These are phyloP conservation scores for Eimeria falciformis DNA, from an alignment of 169 alveolate species.

Conservation along the genomic window DNA sequence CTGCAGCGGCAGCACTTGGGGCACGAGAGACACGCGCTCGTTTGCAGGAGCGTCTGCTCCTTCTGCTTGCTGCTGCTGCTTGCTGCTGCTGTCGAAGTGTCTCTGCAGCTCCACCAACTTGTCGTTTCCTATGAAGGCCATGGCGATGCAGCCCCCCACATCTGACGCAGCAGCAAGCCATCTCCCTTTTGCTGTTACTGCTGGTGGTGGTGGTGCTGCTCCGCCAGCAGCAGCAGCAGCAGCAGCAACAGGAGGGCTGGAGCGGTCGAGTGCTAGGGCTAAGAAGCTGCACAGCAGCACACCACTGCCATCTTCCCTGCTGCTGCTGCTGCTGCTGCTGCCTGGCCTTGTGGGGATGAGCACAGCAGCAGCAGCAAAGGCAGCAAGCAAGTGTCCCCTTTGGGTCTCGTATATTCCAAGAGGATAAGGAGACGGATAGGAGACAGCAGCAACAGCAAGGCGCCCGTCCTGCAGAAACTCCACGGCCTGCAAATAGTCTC, in stretches of 20 bases:
- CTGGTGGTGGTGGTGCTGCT: conserved; percentile 16
- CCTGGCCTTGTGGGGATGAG: background rate
- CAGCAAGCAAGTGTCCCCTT: conserved; percentile 26
- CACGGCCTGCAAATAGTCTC: conserved; percentile 35
- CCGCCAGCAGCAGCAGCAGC: background rate
- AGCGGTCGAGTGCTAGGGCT: conserved; percentile 21
- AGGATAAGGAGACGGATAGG: conserved; percentile 13
- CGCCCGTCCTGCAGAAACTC: conserved; percentile 51
- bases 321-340: conserved; percentile 18
- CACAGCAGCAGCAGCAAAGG: conserved; percentile 26
- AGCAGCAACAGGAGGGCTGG: conserved; percentile 19
- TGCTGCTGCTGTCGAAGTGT: conserved; percentile 26
- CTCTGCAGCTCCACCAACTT: conserved; percentile 26
- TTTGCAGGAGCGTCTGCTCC: background rate
- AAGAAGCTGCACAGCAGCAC: conserved; percentile 57
- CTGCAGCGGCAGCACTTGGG: conserved; percentile 40
- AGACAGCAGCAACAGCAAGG: conserved; percentile 43
- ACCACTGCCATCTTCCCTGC: conserved; percentile 29
- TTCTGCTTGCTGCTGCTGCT: background rate
- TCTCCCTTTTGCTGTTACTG: conserved; percentile 32
- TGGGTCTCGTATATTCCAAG: conserved; percentile 35
- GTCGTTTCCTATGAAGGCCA: conserved; percentile 26
- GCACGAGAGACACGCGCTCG: background rate
- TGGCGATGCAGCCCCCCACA: conserved; percentile 44
- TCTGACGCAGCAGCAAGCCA: conserved; percentile 44